Percentiles rank a stretch among this genome's conserved stretches.
These are phyloP conservation scores for Plasmopara viticola DNA, from an alignment of 352 stramenopile species.

Conservation along the genomic window DNA sequence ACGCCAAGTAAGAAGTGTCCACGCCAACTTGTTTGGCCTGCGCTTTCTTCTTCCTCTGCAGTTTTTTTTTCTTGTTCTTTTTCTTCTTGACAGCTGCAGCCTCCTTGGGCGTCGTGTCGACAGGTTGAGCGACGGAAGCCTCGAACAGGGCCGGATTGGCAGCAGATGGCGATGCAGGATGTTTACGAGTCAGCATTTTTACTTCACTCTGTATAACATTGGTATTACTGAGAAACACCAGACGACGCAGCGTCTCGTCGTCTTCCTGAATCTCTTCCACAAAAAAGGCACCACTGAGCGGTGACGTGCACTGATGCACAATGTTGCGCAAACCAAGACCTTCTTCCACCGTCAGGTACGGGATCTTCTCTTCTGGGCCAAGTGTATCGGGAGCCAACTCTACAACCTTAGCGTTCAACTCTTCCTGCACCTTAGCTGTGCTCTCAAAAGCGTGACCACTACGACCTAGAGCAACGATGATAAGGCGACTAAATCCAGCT, in stretches of 20 bases:
- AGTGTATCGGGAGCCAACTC: slow-evolving; percentile 51
- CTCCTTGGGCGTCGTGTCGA: slow-evolving; percentile 21
- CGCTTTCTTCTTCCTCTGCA: slow-evolving; percentile 46
- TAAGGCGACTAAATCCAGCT: slow-evolving; percentile 65
- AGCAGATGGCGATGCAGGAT: slow-evolving; percentile 4
- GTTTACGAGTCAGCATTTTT: slow-evolving; percentile 23
- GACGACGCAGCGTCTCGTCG: slow-evolving; percentile 38
- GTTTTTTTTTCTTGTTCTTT: slow-evolving; percentile 58
- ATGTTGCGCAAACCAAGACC: slow-evolving; percentile 55
- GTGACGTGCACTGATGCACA: slow-evolving; percentile 40
- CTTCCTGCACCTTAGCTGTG: slow-evolving; percentile 58
- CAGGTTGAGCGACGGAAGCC: slow-evolving; percentile 9
- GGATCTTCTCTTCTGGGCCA: slow-evolving; percentile 41
- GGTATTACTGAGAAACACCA: slow-evolving; percentile 68
- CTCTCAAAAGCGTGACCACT: slow-evolving; percentile 53
- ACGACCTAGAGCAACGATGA: slow-evolving; percentile 58
- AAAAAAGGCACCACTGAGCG: slow-evolving; percentile 57
- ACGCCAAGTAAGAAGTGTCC: slow-evolving; percentile 56
- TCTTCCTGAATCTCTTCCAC: slow-evolving; percentile 63
- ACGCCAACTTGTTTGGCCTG: slow-evolving; percentile 25
- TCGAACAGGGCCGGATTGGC: slow-evolving; percentile 4
- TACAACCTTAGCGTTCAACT: slow-evolving; percentile 63
- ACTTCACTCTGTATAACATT: slow-evolving; percentile 79
- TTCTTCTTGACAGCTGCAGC: slow-evolving; percentile 35
- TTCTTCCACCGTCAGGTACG: slow-evolving; percentile 68